Evolutionary conservation across 2,329 filamentous ascomycete genomes (phyloP).

Genomic region (Fusarium poae): DNA sequence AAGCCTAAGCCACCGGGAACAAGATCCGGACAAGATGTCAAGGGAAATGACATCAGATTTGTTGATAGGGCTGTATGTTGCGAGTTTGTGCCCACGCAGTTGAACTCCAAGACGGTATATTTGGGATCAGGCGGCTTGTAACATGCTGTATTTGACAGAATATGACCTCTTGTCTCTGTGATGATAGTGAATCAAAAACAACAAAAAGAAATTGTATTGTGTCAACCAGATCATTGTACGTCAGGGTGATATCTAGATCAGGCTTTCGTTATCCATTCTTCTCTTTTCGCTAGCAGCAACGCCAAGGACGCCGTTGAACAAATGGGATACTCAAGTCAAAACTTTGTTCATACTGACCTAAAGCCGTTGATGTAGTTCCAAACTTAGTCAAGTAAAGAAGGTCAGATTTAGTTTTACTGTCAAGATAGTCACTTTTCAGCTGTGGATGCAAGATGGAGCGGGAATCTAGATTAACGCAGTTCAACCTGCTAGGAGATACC

Average conservation of each 20-base stretch:
- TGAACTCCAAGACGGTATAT: too few relatives aligned
- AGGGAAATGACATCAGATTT: conserved; percentile 13
- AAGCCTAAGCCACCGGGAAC: conserved; percentile 24
- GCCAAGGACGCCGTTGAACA: not conserved
- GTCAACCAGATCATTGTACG: not conserved
- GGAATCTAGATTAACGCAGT: conserved; percentile 2
- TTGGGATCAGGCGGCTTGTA: too few relatives aligned
- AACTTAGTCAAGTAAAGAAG: not conserved
- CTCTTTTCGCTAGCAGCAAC: not conserved
- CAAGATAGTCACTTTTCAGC: conserved; percentile 3
- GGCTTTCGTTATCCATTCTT: not conserved
- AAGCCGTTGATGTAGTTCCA: conserved; percentile 30
- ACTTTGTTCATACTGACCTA: not conserved
- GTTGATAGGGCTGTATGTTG: not conserved
- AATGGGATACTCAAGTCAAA: not conserved
- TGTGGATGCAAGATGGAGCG: not conserved
- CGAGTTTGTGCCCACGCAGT: not conserved
- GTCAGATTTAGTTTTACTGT: not conserved
- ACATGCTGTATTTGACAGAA: not conserved
- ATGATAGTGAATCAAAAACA: not conserved
- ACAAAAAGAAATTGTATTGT: not conserved
- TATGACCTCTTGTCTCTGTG: rapidly evolving
- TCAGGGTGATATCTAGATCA: too few relatives aligned
- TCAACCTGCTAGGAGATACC: not conserved
- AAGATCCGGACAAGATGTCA: conserved; percentile 16